Evolutionary conservation across 225 moss, liverwort and hornwort genomes (phyloP), one percentile per base, ranked within the genome.

Genomic region (Bryum argenteum): DNA sequence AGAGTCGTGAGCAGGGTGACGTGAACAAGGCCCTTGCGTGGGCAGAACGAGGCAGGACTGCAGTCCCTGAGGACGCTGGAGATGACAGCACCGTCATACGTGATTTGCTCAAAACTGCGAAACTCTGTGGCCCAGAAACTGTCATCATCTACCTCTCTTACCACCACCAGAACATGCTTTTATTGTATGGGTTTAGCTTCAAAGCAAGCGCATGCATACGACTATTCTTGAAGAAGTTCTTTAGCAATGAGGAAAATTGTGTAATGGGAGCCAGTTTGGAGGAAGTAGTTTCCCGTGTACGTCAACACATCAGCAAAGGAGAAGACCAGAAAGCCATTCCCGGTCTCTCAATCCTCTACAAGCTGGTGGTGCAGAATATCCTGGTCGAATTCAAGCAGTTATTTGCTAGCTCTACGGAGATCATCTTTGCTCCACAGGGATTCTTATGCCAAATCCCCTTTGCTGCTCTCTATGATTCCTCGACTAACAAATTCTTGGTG

Each of bases 351-450:
- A 13, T 72, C 44, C 72, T 78, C 26, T 72, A 72, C 67, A 61
- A 78, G 1, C 72, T 78, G 8, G 8, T 78, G 44, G 67, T 78
- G 21, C 9, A 66, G 11, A 52, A 52, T 15, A 72, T 78, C 54
- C 18, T 78, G 11, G 67, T 43, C 4, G 10, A 72, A 3, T 78
- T 53, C 61, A 66, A 67, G 38, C 20, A 67, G 44, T 54, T 54
- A 15, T 78, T 72, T 23, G 56, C 24, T 68, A 33, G 54, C 61
- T 72, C 12, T 20, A 72, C 53, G 13, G 54, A 67, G 60, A 17
- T 78, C 53, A 67, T 78, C 67, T 78, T 78, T 61, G 72, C 72
- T 7, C 77, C 71, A 2, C 64, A 77, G 13, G 77, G 77, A 56
- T 58, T 77, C 58, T 38, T 77, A 10, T 65, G 64, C 77, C 26